Percentiles rank a stretch among this genome's conserved stretches.
Conservation (phyloP, 768 basidiomycete species). For the Lactarius pseudohatsudake region DNA sequence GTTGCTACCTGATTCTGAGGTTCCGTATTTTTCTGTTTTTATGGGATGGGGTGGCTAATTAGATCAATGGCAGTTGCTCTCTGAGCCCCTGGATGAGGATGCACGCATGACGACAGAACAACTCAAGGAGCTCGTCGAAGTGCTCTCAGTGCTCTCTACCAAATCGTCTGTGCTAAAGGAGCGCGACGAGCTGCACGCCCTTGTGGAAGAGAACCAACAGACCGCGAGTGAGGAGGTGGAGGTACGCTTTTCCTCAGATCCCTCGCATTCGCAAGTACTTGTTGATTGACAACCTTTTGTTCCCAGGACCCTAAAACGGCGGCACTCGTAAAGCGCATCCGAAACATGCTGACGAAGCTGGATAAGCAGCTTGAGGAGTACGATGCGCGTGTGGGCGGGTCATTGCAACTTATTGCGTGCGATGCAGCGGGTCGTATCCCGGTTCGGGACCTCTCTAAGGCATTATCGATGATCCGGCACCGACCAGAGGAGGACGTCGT, state of each 20-base stretch:
- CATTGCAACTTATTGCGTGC: conserved; percentile 82
- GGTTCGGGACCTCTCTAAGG: conserved; percentile 85
- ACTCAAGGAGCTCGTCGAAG: conserved; percentile 89
- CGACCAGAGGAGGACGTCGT: conserved; percentile 88
- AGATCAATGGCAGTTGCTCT: conserved; percentile 49
- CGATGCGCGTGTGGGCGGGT: conserved; percentile 81
- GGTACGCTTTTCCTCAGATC: conserved; percentile 42
- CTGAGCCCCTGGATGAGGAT: conserved; percentile 58
- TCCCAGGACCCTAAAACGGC: conserved; percentile 71
- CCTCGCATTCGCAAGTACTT: conserved; percentile 17
- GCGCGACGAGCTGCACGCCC: conserved; percentile 80
- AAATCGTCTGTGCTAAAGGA: conserved; percentile 96
- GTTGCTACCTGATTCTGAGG: conserved; percentile 87
- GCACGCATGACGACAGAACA: conserved; percentile 99
- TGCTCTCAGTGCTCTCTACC: conserved; percentile 85
- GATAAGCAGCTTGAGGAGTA: conserved; percentile 91
- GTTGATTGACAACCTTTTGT: conserved; percentile 9
- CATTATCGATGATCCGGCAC: conserved; percentile 91
- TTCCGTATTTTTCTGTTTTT: background rate
- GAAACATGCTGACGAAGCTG: conserved; percentile 93
- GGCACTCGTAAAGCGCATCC: conserved; percentile 94
- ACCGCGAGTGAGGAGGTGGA: conserved; percentile 58
- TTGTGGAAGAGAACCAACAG: conserved; percentile 94
- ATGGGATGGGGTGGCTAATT: background rate
- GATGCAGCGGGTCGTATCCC: conserved; percentile 88